Conservation (phyloP, 225 moss, liverwort and hornwort genomes). For the Antitrichia curtipendula region DNA sequence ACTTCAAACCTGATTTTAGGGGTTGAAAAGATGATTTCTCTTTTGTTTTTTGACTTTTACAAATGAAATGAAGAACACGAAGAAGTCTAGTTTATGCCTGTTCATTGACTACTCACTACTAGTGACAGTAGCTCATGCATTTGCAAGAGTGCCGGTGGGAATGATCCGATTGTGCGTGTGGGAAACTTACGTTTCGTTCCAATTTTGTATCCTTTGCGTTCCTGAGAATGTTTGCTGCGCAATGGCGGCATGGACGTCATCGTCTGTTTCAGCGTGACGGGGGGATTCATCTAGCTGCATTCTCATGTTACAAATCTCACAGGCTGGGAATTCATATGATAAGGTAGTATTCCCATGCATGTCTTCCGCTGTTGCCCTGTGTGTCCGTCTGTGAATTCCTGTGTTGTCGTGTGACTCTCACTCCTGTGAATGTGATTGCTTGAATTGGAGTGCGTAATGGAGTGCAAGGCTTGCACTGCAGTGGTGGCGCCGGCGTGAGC, state of each 20-base stretch:
- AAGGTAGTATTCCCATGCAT: background rate
- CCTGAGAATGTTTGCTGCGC: background rate
- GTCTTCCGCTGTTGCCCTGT: background rate
- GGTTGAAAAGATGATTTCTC: background rate
- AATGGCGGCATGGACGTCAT: background rate
- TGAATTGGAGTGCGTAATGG: background rate
- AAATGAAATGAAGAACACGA: background rate
- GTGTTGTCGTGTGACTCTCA: background rate
- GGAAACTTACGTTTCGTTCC: background rate
- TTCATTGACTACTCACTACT: too few relatives aligned
- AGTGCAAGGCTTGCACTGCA: background rate
- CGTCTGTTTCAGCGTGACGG: background rate
- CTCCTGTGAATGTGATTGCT: background rate
- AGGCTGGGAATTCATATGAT: background rate
- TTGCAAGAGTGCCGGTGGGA: too few relatives aligned
- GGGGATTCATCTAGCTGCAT: background rate
- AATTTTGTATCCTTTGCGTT: background rate
- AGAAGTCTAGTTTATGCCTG: background rate
- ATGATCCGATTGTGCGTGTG: background rate
- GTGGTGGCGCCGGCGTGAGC: background rate
- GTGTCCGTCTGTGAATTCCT: background rate
- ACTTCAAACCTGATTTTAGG: background rate
- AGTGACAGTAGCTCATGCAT: background rate
- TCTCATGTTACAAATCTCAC: background rate
- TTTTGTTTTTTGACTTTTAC: background rate